Base-by-base conservation (phyloP, 345 rosid species). In the Citrus unshiu region DNA sequence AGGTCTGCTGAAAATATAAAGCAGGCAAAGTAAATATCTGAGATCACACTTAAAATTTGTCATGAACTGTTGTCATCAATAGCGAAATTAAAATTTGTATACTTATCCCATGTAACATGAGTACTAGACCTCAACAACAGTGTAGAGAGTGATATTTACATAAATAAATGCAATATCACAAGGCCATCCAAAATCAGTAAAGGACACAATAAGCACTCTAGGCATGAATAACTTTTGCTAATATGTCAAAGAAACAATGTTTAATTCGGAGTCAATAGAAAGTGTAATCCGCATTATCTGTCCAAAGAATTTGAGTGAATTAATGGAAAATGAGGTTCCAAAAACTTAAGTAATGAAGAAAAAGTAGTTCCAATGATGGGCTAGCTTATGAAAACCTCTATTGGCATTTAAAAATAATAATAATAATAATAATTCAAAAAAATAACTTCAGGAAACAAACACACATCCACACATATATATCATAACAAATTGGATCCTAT, bases 1-100 rank as follows among this genome's bases (percentile, higher is more conserved):
- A 96, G 66, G 92, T 91, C 76, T 88, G 92, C 91, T 89, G 90
- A 62, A 82, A 85, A 58, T 73, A 43, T 16, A 67, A 18, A 51
- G 3, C 68, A 64, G 34, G 58, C 34, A 49, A 79, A 59, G 66
- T 30, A 74, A 32, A 57, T 35, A 60, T 32, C 56, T 71, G 51
- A 65, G 60, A 73, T 68, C 77, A 68, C 57, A 68, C 57, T n/a
- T 25, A 7, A 74, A 59, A 39, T 46, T n/a, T 37, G 2, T n/a
- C 22, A 25, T 27, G 22, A 16, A 18, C 4, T 40, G 58, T 62
- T 27, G 3, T 40, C 58, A 74, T 74, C 35, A 9, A 62, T n/a
- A 58, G 30, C 46, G 10, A 39, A 74, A 63, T 29, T 7, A 71
- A 21, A 54, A 71, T 19, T 30, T 19, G 16, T 30, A 9, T 2